A percentile compares a stretch with the other conserved stretches of the same genome.
Evolutionary conservation across 768 basidiomycete genomes (phyloP).

Genomic region (Pisolithus microcarpus): DNA sequence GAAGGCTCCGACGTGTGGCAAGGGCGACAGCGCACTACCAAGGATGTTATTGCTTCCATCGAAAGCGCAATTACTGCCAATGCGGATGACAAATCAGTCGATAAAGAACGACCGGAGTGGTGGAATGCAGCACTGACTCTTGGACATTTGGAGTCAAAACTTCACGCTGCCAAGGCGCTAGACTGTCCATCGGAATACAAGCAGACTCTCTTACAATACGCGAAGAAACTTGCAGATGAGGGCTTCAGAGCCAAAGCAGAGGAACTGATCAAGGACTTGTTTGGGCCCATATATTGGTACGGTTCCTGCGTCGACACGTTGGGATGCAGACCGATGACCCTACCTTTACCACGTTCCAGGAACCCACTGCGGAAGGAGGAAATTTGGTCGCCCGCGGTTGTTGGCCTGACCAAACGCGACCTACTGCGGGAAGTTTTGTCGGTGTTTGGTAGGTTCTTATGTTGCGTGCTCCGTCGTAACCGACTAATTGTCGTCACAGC

Average conservation of each 20-base stretch:
- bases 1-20: conserved; percentile 82
- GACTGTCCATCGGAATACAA: conserved; percentile 86
- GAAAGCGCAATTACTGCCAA: conserved; percentile 39
- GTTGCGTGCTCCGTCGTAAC: not conserved
- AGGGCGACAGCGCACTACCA: conserved; percentile 49
- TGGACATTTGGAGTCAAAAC: conserved; percentile 79
- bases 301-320: conserved; percentile 21
- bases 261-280: conserved; percentile 84
- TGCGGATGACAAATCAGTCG: conserved; percentile 29
- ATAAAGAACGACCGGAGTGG: conserved; percentile 59
- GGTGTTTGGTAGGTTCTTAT: conserved; percentile 57
- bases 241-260: conserved; percentile 84
- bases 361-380: conserved; percentile 58
- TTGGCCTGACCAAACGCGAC: conserved; percentile 75
- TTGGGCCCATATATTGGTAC: conserved; percentile 86
- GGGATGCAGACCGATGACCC: not conserved
- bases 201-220: conserved; percentile 65
- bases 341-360: conserved; percentile 31
- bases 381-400: conserved; percentile 58
- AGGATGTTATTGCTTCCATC: conserved; percentile 49
- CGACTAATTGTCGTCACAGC: conserved; percentile 34
- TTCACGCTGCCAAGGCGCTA: conserved; percentile 66
- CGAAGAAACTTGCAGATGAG: conserved; percentile 82
- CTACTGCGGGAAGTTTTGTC: conserved; percentile 72
- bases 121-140: conserved; percentile 80